Conservation (phyloP, 306 rosid genomes). For the Malus sylvestris region DNA sequence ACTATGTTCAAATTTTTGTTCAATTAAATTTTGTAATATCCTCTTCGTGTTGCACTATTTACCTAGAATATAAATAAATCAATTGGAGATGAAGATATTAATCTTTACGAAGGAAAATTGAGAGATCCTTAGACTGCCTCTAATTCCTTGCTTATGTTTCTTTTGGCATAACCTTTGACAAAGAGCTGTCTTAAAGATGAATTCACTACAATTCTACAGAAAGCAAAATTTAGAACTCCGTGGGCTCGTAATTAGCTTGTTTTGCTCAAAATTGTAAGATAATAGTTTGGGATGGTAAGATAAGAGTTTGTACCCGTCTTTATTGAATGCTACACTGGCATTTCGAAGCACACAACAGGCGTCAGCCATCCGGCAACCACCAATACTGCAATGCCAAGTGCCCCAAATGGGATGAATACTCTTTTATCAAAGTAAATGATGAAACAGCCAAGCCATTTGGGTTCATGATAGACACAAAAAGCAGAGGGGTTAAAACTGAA, state of each 20-base stretch:
- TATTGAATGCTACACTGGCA: background rate
- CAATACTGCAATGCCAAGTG: background rate
- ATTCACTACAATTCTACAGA: background rate
- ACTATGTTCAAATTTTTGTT: background rate
- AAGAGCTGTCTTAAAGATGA: background rate
- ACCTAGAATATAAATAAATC: background rate
- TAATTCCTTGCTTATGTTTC: background rate
- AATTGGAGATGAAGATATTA: background rate
- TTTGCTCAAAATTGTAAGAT: background rate
- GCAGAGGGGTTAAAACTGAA: background rate
- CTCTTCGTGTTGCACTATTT: background rate
- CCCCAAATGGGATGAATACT: background rate
- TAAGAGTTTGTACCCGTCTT: background rate
- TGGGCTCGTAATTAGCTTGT: background rate
- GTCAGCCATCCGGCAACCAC: background rate
- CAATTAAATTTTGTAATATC: background rate
- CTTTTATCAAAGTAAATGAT: background rate
- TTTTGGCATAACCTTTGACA: background rate
- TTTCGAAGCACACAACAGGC: constrained; percentile 7
- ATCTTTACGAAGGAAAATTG: background rate
- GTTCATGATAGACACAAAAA: background rate
- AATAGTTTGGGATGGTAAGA: background rate
- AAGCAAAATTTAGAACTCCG: background rate
- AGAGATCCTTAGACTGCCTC: background rate
- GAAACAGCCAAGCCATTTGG: background rate